phyloP scores from a whole-genome alignment of 1,284 basidiomycete genomes.

The Sutorius eximius region DNA sequence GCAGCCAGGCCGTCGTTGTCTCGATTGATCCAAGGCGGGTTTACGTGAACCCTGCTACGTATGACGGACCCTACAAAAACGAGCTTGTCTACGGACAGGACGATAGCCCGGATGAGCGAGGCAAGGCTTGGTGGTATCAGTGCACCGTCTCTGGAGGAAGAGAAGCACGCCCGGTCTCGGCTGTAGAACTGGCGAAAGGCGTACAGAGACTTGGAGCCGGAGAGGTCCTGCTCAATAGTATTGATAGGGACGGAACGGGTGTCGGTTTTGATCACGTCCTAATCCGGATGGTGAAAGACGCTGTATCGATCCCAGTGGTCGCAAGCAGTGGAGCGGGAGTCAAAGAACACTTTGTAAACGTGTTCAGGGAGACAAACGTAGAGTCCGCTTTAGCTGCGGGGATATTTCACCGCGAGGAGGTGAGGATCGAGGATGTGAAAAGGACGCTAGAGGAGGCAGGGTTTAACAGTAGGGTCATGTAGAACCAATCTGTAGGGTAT shows the following conservation, averaged over 20 bases:
- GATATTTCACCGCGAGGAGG: conserved; percentile 94
- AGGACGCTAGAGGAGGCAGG: conserved; percentile 47
- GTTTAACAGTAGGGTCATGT: conserved; percentile 49
- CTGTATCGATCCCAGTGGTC: conserved; percentile 89
- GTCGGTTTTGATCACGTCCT: conserved; percentile 91
- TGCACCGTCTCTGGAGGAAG: conserved; percentile 96
- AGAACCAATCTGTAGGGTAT: conserved; percentile 1
- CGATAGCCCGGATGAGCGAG: conserved; percentile 56
- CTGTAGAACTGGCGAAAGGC: conserved; percentile 87
- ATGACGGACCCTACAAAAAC: conserved; percentile 66
- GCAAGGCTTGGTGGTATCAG: conserved; percentile 97
- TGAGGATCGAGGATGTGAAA: conserved; percentile 75
- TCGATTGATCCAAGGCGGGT: conserved; percentile 93
- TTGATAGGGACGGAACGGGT: conserved; percentile 95
- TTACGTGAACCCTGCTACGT: conserved; percentile 72
- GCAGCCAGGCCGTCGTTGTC: conserved; percentile 97
- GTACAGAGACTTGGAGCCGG: conserved; percentile 91
- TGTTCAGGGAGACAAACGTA: conserved; percentile 77
- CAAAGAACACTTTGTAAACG: conserved; percentile 81
- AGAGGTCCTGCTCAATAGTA: conserved; percentile 94
- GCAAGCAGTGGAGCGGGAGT: conserved; percentile 92
- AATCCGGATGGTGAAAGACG: conserved; percentile 71
- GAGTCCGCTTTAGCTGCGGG: conserved; percentile 97
- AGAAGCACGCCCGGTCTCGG: conserved; percentile 86
- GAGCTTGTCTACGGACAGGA: conserved; percentile 64